These are phyloP conservation scores for Salvia hispanica DNA, from an alignment of 257 asterid genomes.

Conservation along the genomic window DNA sequence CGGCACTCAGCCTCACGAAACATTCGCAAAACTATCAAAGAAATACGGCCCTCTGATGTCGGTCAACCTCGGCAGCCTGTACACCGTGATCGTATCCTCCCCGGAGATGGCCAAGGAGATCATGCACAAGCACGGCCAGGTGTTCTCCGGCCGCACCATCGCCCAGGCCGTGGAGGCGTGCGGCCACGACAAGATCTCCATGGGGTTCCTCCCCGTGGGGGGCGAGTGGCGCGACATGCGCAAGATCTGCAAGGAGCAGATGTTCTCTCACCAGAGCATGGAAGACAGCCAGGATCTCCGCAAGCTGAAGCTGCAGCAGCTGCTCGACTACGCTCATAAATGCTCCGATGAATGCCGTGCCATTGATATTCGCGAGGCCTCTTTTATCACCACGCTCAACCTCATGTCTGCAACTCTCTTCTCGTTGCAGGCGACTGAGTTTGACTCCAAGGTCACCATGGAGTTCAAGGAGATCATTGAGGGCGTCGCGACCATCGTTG, in stretches of 20 bases:
- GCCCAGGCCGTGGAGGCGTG: slow-evolving; percentile 24
- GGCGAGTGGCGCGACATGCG: slow-evolving; percentile 39
- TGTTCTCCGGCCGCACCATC: slow-evolving; percentile 32
- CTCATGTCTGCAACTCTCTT: slow-evolving; percentile 44
- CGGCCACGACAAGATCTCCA: slow-evolving; percentile 33
- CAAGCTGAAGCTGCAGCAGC: slow-evolving; percentile 27
- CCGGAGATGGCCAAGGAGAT: slow-evolving; percentile 37
- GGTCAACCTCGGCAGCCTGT: slow-evolving; percentile 38
- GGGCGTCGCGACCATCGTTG: too few species aligned
- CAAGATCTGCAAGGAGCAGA: slow-evolving; percentile 33
- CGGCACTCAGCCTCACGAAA: slow-evolving; percentile 20
- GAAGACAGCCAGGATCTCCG: slow-evolving; percentile 39
- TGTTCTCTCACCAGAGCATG: slow-evolving; percentile 34
- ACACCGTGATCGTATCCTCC: slow-evolving; percentile 38
- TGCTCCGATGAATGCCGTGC: slow-evolving; percentile 9
- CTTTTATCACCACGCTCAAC: too few species aligned
- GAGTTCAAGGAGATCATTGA: slow-evolving; percentile 39
- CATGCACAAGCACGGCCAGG: slow-evolving; percentile 36
- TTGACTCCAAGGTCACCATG: slow-evolving; percentile 25
- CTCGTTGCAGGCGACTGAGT: slow-evolving; percentile 30
- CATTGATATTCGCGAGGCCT: slow-evolving; percentile 35
- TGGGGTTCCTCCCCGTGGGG: slow-evolving; percentile 35
- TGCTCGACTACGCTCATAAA: slow-evolving; percentile 15
- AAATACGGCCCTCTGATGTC: slow-evolving; percentile 36
- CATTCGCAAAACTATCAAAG: slow-evolving; percentile 34